phyloP scores from a whole-genome alignment of 441 rosid genomes.

The Hypseocharis bilobata region DNA sequence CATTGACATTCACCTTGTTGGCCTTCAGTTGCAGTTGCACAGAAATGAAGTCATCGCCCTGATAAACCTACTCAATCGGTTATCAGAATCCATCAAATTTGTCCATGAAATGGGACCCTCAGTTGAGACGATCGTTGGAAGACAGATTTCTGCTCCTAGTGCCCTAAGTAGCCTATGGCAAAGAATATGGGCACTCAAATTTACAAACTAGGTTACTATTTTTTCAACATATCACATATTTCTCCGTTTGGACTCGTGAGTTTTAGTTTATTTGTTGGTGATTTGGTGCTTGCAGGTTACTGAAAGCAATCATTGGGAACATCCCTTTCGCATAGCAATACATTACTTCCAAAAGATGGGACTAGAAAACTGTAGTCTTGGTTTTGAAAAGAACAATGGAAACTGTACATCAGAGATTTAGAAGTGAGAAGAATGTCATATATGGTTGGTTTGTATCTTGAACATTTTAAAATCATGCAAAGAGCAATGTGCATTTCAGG shows the following conservation, averaged over 20 bases:
- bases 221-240: background rate
- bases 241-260: background rate
- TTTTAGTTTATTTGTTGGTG: background rate
- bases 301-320: background rate
- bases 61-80: constrained; percentile 27
- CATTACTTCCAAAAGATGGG: background rate
- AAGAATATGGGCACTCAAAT: constrained; percentile 25
- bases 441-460: background rate
- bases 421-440: background rate
- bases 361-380: background rate
- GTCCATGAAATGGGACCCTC: constrained; percentile 13
- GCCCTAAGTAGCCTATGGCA: constrained; percentile 22
- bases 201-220: constrained; percentile 19
- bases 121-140: background rate
- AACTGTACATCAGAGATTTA: background rate
- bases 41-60: constrained; percentile 28
- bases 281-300: background rate
- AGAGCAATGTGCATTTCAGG: background rate
- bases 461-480: background rate
- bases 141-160: constrained; percentile 4
- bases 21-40: constrained; percentile 26
- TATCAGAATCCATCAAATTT: constrained; percentile 25
- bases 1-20: background rate
- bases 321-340: background rate
- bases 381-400: background rate